A percentile compares a stretch with the other conserved stretches of the same genome.
phyloP scores from a whole-genome alignment of 75 land plant genomes.

The Cupressus sempervirens region DNA sequence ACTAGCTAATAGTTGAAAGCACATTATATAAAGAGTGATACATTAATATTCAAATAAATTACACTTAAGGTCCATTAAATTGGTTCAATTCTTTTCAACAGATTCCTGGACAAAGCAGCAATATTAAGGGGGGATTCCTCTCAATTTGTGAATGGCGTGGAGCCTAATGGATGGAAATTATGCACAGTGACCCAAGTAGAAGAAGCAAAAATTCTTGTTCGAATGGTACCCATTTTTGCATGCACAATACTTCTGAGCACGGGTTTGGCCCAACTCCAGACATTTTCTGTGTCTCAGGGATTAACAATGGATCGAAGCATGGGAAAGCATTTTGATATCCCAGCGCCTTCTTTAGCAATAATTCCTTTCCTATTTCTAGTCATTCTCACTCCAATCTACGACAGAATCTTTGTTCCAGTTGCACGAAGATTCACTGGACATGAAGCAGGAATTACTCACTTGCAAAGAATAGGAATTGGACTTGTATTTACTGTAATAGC shows the following conservation, averaged over 20 bases:
- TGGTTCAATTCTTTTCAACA: too few species aligned
- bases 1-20: too few species aligned
- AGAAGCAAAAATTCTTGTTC: constrained; percentile 13
- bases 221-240: neutral
- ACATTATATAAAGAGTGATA: neutral
- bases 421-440: constrained; percentile 39
- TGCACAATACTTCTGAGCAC: constrained; percentile 3
- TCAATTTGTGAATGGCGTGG: neutral
- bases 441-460: constrained; percentile 45
- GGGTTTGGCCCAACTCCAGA: constrained; percentile 11
- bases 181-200: constrained; percentile 29
- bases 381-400: constrained; percentile 56
- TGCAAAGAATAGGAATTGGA: constrained; percentile 23
- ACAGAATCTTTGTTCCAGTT: constrained; percentile 50
- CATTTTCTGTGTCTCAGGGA: constrained; percentile 2
- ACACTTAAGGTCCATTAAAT: too few species aligned
- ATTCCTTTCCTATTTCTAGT: constrained; percentile 49
- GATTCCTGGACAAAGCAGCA: constrained; percentile 43
- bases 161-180: constrained; percentile 18
- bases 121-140: neutral
- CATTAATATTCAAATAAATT: too few species aligned
- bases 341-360: neutral
- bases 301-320: constrained; percentile 5
- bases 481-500: neutral
- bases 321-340: neutral